A percentile compares a stretch with the other conserved stretches of the same genome.
phyloP scores from a whole-genome alignment of 345 rosid species.

The Pseudoturritis turrita region DNA sequence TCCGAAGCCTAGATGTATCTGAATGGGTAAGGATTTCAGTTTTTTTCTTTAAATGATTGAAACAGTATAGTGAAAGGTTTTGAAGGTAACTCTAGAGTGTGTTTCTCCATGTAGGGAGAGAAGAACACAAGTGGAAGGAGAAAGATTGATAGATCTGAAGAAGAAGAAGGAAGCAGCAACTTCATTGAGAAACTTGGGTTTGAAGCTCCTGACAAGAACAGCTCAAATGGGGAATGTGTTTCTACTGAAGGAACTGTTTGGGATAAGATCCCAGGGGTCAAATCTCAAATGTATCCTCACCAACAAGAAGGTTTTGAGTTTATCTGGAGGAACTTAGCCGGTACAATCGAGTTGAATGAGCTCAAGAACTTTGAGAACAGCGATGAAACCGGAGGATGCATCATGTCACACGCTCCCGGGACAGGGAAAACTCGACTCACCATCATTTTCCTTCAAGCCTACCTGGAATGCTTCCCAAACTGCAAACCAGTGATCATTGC shows the following conservation, averaged over 20 bases:
- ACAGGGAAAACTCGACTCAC: conserved; percentile 81
- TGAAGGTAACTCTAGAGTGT: conserved; percentile 3
- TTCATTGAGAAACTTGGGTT: conserved; percentile 3
- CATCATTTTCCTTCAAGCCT: conserved; percentile 56
- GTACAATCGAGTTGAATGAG: conserved; percentile 46
- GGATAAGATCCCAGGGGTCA: conserved; percentile 59
- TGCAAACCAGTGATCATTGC: conserved; percentile 72
- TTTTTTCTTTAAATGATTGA: not conserved
- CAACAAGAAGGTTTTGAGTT: conserved; percentile 79
- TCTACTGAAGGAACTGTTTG: conserved; percentile 51
- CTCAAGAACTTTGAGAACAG: conserved; percentile 31
- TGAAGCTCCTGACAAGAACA: conserved; percentile 5
- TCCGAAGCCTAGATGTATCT: conserved; percentile 17
- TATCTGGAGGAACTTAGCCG: conserved; percentile 69
- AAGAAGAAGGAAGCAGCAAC: conserved; percentile 20
- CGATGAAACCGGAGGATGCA: conserved; percentile 51
- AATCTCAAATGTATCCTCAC: conserved; percentile 50
- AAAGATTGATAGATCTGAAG: conserved; percentile 5
- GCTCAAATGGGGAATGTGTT: not conserved
- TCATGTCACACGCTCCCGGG: conserved; percentile 85
- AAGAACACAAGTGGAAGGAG: conserved; percentile 18
- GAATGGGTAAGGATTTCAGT: conserved; percentile 21
- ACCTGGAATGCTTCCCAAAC: conserved; percentile 37
- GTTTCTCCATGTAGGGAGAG: conserved; percentile 17
- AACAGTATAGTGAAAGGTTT: not conserved